Base-by-base conservation (phyloP, 2,329 filamentous ascomycete genomes). In the Geosmithia flava region DNA sequence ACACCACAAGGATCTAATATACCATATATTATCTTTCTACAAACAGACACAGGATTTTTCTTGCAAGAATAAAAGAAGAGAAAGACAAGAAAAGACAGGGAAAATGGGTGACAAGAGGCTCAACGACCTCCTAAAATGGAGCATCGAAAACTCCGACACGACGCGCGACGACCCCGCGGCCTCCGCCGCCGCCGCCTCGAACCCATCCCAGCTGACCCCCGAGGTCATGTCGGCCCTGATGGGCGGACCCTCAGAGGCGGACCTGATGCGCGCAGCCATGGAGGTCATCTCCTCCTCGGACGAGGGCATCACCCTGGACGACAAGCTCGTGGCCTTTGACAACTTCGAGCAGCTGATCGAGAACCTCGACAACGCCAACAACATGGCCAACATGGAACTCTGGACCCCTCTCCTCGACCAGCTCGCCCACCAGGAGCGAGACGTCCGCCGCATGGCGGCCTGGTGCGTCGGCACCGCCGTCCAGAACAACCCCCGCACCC, bases 391-490 rank as follows among this genome's bases (percentile, higher is more conserved):
- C 27, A 70, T 96, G 19, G 76, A 76, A 7, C 74, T 97, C 30
- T 98, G 93, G 93, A 76, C 78, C 11, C 87, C 87, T 10, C 71
- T 98, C 40, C 70, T 96, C 11, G 67, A 73, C 8, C 79, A 85
- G 53, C 72, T 98, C 15, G 71, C 74, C 46, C 75, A 82, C 58
- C 72, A 76, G 11, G 83, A 93, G 59, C 62, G 73, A 6, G 85
- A 93, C 53, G 71, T 95, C 59, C 75, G 90, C 53, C 80, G 74
- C 57, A 89, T 88, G 78, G 90, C 91, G 2, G 89, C 89, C n/a
- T 95, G 88, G 87, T 96, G 89, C 68, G 71, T 93, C 50, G 88
- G 87, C 46, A 96, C 90, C 6, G 91, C 93, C 10, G 93, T 98
- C 51, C 90, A 97, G 74, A 98, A 98, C 70, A 97, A 98, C 65